Evolutionary conservation across 345 rosid genomes (phyloP).

Genomic region (Boechera stricta): DNA sequence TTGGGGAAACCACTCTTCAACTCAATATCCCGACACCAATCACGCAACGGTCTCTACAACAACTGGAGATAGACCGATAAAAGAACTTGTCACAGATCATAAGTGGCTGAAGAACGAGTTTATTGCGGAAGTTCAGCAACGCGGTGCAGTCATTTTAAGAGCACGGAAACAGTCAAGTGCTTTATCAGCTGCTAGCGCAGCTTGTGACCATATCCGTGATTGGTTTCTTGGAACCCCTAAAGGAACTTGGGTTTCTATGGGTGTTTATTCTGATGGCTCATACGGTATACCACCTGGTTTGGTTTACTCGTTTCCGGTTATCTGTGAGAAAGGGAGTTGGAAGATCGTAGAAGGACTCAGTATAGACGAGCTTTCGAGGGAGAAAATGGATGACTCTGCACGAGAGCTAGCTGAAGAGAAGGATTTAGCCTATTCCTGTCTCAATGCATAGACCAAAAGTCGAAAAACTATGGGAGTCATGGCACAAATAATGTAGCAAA

Average conservation of each 20-base stretch:
- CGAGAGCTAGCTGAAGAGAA: constrained; percentile 82
- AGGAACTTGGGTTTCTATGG: constrained; percentile 94
- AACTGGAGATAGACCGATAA: constrained; percentile 52
- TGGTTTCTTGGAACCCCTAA: constrained; percentile 88
- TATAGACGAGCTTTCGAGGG: constrained; percentile 72
- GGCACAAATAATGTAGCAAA: constrained; percentile 27
- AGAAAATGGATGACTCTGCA: constrained; percentile 77
- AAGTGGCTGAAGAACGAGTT: constrained; percentile 72
- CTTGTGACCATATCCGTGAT: constrained; percentile 84
- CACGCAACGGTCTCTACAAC: constrained; percentile 60
- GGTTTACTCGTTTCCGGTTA: constrained; percentile 82
- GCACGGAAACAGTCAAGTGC: constrained; percentile 79
- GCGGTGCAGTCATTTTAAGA: constrained; percentile 71
- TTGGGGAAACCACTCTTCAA: constrained; percentile 95
- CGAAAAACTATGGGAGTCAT: neutral
- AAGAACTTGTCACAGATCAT: constrained; percentile 60
- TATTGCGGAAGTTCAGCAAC: constrained; percentile 64
- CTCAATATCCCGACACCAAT: constrained; percentile 85
- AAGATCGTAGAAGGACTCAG: constrained; percentile 68
- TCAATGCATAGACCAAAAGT: constrained; percentile 41
- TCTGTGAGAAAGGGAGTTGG: constrained; percentile 80
- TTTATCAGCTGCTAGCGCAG: constrained; percentile 83
- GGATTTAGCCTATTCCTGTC: constrained; percentile 63
- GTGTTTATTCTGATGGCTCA: constrained; percentile 92
- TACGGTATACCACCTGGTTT: constrained; percentile 74